Percentiles rank a stretch among this genome's conserved stretches.
Evolutionary conservation across 345 rosid genomes (phyloP).

Genomic region (Hibiscus syriacus): DNA sequence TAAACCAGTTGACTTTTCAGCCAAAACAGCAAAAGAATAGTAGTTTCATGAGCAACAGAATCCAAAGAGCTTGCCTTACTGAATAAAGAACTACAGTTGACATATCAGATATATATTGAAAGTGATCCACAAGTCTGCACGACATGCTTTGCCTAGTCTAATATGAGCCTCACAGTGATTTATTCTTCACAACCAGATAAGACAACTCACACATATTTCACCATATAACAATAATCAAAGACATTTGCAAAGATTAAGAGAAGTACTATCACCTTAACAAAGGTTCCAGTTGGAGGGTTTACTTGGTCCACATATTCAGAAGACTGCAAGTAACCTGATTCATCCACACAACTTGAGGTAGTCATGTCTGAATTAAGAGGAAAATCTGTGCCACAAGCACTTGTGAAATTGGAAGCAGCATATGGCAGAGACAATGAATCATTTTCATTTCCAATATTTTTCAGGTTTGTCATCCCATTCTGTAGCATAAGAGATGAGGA

Average conservation of each 20-base stretch:
- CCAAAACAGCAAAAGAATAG: not conserved
- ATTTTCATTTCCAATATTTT: slow-evolving; percentile 54
- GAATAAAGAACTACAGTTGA: not conserved
- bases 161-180: not conserved
- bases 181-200: not conserved
- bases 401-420: slow-evolving; percentile 13
- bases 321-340: slow-evolving; percentile 69
- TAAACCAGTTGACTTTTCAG: not conserved
- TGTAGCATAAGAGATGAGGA: slow-evolving; percentile 76
- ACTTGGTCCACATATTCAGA: slow-evolving; percentile 57
- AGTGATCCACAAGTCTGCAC: not conserved
- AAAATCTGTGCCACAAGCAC: slow-evolving; percentile 54
- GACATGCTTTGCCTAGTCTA: not conserved
- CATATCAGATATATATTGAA: not conserved
- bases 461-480: slow-evolving; percentile 62
- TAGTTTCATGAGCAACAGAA: not conserved
- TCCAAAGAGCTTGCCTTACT: not conserved
- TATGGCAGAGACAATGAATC: slow-evolving; percentile 60
- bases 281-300: slow-evolving; percentile 58
- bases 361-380: slow-evolving; percentile 68
- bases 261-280: slow-evolving; percentile 64
- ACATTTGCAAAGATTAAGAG: not conserved
- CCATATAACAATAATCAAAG: not conserved
- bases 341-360: slow-evolving; percentile 69
- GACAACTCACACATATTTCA: not conserved